A percentile compares a stretch with the other conserved stretches of the same genome.
These are phyloP conservation scores for Bertia moriformis DNA, from an alignment of 2,329 filamentous ascomycete species.

Conservation along the genomic window DNA sequence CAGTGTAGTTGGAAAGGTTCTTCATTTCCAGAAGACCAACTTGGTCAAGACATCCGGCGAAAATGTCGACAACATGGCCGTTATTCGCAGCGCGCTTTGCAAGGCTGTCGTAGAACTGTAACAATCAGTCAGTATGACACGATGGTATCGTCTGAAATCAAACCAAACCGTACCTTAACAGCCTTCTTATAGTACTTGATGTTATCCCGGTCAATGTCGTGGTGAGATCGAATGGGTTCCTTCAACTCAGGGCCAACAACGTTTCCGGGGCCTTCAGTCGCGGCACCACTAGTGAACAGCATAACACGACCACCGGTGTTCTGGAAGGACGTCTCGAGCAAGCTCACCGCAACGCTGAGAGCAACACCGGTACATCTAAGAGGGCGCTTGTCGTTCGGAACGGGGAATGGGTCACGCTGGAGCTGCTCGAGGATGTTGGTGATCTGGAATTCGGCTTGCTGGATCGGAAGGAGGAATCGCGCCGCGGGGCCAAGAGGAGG, in stretches of 20 bases:
- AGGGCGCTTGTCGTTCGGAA: slow-evolving; percentile 79
- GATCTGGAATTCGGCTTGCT: slow-evolving; percentile 92
- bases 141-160: slow-evolving; percentile 1
- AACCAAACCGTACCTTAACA: slow-evolving; percentile 53
- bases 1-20: slow-evolving; percentile 84
- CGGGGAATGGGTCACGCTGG: slow-evolving; percentile 94
- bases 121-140: slow-evolving; percentile 12
- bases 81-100: slow-evolving; percentile 93
- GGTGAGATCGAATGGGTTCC: slow-evolving; percentile 92
- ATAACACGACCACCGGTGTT: slow-evolving; percentile 92
- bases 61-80: slow-evolving; percentile 93
- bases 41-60: slow-evolving; percentile 92
- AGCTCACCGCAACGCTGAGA: slow-evolving; percentile 82
- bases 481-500: slow-evolving; percentile 69
- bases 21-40: slow-evolving; percentile 98
- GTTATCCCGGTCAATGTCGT: slow-evolving; percentile 96
- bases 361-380: slow-evolving; percentile 90
- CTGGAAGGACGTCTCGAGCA: slow-evolving; percentile 88
- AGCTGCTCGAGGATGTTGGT: slow-evolving; percentile 90
- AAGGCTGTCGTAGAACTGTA: slow-evolving; percentile 83
- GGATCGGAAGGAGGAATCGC: slow-evolving; percentile 82
- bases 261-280: slow-evolving; percentile 91
- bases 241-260: slow-evolving; percentile 90
- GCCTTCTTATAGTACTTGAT: slow-evolving; percentile 99
- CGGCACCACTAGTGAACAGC: slow-evolving; percentile 88